Evolutionary conservation across 768 basidiomycete species (phyloP).

Genomic region (Xerocomus potaroensis): DNA sequence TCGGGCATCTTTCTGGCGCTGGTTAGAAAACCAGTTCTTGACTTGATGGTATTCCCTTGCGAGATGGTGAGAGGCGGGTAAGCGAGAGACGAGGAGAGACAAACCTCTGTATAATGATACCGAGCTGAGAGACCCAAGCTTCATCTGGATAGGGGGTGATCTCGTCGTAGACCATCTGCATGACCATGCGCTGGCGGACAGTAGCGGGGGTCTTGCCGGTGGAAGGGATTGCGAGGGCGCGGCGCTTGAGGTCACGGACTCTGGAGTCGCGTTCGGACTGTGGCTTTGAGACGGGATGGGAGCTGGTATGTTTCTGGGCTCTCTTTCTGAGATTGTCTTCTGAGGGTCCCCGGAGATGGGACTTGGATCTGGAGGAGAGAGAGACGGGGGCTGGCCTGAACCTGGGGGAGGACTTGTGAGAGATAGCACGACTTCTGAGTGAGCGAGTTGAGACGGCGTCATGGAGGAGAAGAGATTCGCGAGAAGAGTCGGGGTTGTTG

Average conservation of each 20-base stretch:
- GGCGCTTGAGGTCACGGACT: conserved; percentile 30
- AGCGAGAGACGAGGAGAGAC: background rate
- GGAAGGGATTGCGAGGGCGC: conserved; percentile 31
- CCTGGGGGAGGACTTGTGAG: conserved; percentile 26
- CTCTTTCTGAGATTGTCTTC: conserved; percentile 29
- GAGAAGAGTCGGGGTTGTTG: conserved; percentile 18
- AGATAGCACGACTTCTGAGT: conserved; percentile 21
- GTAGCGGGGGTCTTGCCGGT: conserved; percentile 46
- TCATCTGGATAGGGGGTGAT: conserved; percentile 64
- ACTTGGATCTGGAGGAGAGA: conserved; percentile 25
- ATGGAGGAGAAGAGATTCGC: conserved; percentile 24
- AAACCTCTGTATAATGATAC: conserved; percentile 54
- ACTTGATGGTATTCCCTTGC: conserved; percentile 55
- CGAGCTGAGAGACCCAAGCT: conserved; percentile 56
- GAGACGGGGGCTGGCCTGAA: conserved; percentile 22
- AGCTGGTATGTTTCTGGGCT: conserved; percentile 20
- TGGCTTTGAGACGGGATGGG: conserved; percentile 18
- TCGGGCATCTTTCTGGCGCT: conserved; percentile 46
- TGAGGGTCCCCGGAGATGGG: conserved; percentile 18
- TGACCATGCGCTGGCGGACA: conserved; percentile 51
- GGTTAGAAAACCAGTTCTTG: conserved; percentile 67
- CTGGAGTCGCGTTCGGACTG: conserved; percentile 29
- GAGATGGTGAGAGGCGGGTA: conserved; percentile 1
- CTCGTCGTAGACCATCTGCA: conserved; percentile 61
- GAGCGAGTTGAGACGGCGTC: conserved; percentile 24